phyloP scores from a whole-genome alignment of 257 asterid species.

The Rehmannia glutinosa region DNA sequence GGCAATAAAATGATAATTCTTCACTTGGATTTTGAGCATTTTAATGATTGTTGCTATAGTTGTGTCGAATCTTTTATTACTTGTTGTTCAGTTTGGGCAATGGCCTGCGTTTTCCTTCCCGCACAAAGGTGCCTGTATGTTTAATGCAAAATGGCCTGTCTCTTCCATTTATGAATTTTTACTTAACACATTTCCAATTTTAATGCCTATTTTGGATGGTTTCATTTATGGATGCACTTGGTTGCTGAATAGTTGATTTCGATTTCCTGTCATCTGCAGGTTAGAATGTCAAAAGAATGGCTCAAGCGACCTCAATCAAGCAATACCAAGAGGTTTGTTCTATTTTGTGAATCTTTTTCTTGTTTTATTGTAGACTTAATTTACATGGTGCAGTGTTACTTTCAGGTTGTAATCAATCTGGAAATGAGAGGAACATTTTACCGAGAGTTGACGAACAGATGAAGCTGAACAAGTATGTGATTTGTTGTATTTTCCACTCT shows the following conservation, averaged over 20 bases:
- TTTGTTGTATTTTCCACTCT: slow-evolving; percentile 1
- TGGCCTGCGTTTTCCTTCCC: too few species aligned
- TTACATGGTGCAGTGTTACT: slow-evolving; percentile 9
- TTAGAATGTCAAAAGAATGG: slow-evolving; percentile 34
- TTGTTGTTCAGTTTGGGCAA: too few species aligned
- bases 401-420: slow-evolving; percentile 44
- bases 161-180: not conserved
- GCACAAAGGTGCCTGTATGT: too few species aligned
- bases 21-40: too few species aligned
- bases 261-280: slow-evolving; percentile 33
- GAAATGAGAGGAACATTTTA: slow-evolving; percentile 24
- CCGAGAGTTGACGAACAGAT: slow-evolving; percentile 31
- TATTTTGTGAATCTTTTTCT: slow-evolving; percentile 7
- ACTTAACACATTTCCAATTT: too few species aligned
- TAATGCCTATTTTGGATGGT: too few species aligned
- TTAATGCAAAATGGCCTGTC: too few species aligned
- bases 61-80: too few species aligned
- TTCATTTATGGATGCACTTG: too few species aligned
- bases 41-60: too few species aligned
- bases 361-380: slow-evolving; percentile 2
- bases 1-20: too few species aligned
- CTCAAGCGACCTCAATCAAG: slow-evolving; percentile 28
- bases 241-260: too few species aligned
- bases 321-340: slow-evolving; percentile 41
- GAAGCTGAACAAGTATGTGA: slow-evolving; percentile 48